These are phyloP conservation scores for Capsella bursapastoris DNA, from an alignment of 345 rosid species.

Conservation along the genomic window DNA sequence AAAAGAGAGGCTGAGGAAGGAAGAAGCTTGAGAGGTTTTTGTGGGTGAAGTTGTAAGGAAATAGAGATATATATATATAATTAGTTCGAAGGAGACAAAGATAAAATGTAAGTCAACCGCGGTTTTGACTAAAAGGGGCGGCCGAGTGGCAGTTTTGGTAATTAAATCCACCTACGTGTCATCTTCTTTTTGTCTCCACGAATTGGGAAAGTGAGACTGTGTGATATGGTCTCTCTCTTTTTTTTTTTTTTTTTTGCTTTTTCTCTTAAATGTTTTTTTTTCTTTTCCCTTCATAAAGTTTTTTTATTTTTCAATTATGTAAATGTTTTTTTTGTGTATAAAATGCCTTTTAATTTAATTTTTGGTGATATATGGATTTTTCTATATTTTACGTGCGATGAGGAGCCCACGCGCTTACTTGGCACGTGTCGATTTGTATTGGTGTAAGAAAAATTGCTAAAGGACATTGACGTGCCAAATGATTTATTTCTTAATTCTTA, in stretches of 20 bases:
- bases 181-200: constrained; percentile 40
- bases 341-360: no score
- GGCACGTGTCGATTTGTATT: neutral
- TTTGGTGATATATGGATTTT: neutral
- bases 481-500: neutral
- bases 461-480: neutral
- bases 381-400: neutral
- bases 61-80: constrained; percentile 23
- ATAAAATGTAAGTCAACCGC: constrained; percentile 29
- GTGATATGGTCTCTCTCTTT: neutral
- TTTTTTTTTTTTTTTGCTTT: neutral
- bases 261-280: neutral
- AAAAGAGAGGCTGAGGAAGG: neutral
- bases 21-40: constrained; percentile 1
- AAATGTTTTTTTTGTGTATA: neutral
- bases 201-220: constrained; percentile 1
- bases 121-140: constrained; percentile 44
- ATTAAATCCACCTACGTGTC: constrained; percentile 13
- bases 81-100: neutral
- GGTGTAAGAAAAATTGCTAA: neutral
- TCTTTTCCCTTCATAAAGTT: neutral
- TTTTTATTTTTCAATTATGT: neutral
- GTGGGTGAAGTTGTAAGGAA: neutral
- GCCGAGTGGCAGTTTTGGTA: constrained; percentile 39
- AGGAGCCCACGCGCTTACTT: constrained; percentile 12